Evolutionary conservation across 139 green algal genomes (phyloP).

Genomic region (Chlamydomonas sphaeroides): DNA sequence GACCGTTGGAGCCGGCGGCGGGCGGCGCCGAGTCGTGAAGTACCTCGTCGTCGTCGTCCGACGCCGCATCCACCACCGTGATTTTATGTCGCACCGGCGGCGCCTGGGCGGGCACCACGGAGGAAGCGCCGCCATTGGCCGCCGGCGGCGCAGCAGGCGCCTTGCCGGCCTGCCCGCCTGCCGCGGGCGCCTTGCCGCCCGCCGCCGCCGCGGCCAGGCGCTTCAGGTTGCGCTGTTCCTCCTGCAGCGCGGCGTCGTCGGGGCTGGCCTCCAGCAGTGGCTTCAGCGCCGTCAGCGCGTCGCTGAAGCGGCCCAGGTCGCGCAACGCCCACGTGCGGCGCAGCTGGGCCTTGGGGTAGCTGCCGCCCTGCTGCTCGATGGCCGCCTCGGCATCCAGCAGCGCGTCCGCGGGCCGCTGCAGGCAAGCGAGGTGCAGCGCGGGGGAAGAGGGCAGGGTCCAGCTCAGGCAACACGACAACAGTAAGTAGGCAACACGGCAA

Average conservation of each 20-base stretch:
- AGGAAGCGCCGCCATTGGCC: background rate
- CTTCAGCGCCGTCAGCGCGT: background rate
- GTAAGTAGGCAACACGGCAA: no score
- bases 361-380: conserved; percentile 35
- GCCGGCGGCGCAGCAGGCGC: background rate
- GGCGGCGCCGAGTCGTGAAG: no score
- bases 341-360: conserved; percentile 45
- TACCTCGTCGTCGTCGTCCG: conserved; percentile 19
- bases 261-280: background rate
- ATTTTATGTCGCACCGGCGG: conserved; percentile 21
- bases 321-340: conserved; percentile 30
- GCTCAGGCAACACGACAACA: no score
- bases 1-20: no score
- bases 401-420: conserved; percentile 19
- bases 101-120: background rate
- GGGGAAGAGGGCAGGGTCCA: no score
- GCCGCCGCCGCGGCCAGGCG: background rate
- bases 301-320: conserved; percentile 8
- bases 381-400: conserved; percentile 39
- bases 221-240: conserved; percentile 9
- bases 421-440: no score
- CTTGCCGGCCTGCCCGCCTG: background rate
- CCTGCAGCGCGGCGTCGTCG: conserved; percentile 6
- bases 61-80: conserved; percentile 12
- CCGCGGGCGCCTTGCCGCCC: background rate